phyloP scores from a whole-genome alignment of 2,329 filamentous ascomycete genomes.

The Fusarium coicis region DNA sequence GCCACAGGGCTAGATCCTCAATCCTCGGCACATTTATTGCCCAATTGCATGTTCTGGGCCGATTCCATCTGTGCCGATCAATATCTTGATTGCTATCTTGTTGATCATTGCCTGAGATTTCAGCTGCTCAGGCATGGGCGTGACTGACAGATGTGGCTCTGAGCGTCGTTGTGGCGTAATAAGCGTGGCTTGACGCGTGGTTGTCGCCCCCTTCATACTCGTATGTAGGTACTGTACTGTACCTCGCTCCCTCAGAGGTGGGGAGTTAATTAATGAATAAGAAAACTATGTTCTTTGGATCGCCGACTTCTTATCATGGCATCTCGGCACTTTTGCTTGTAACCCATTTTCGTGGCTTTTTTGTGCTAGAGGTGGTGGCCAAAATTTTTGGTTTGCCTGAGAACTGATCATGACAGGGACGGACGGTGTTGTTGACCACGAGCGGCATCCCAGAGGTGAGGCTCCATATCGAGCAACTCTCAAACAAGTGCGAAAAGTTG shows the following conservation, averaged over 20 bases:
- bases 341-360: neutral
- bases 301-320: neutral
- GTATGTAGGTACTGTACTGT: neutral
- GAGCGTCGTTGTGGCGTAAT: constrained; percentile 5
- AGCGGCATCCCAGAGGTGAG: neutral
- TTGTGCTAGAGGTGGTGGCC: neutral
- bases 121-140: neutral
- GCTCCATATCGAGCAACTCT: neutral
- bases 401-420: neutral
- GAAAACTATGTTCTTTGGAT: neutral
- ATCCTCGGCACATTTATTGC: neutral
- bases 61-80: constrained; percentile 9
- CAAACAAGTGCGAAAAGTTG: neutral
- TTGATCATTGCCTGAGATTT: constrained; percentile 28
- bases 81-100: constrained; percentile 10
- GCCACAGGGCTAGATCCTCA: constrained; percentile 31
- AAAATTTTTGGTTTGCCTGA: neutral
- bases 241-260: neutral
- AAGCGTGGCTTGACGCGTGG: constrained; percentile 35
- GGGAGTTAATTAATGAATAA: neutral
- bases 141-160: neutral
- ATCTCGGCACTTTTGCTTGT: neutral
- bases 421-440: neutral
- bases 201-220: constrained; percentile 15
- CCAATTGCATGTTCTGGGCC: constrained; percentile 2